A percentile compares a stretch with the other conserved stretches of the same genome.
These are phyloP conservation scores for Salix exigua DNA, from an alignment of 345 rosid genomes.

Conservation along the genomic window DNA sequence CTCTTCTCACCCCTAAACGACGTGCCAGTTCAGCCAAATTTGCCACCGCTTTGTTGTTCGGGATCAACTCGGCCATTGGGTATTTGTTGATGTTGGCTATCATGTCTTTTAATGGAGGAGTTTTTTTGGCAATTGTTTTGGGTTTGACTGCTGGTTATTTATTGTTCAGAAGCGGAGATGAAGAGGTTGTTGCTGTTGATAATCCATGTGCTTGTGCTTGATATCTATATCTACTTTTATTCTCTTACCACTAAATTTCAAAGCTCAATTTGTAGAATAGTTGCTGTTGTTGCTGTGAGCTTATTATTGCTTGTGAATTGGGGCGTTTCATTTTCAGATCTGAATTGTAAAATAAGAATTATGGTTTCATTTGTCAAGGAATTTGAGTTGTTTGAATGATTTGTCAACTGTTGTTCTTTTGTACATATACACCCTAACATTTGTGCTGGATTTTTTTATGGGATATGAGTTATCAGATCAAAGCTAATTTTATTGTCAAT, in stretches of 20 bases:
- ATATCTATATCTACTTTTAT: neutral
- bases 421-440: too few species aligned
- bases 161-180: constrained; percentile 21
- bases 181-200: constrained; percentile 7
- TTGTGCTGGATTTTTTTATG: too few species aligned
- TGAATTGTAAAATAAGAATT: too few species aligned
- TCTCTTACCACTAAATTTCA: neutral
- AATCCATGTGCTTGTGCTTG: constrained; percentile 30
- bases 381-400: too few species aligned
- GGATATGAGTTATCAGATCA: too few species aligned
- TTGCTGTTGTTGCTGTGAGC: neutral
- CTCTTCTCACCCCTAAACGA: constrained; percentile 9
- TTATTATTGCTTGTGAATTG: too few species aligned
- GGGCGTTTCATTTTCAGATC: too few species aligned
- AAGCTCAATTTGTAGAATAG: neutral
- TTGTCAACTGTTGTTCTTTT: too few species aligned
- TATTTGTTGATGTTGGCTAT: constrained; percentile 29
- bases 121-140: constrained; percentile 20
- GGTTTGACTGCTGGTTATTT: constrained; percentile 23
- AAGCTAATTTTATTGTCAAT: too few species aligned
- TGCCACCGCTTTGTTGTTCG: constrained; percentile 13
- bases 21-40: constrained; percentile 7
- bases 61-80: constrained; percentile 27
- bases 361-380: too few species aligned
- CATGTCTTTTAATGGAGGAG: constrained; percentile 35